Percentiles rank a stretch among this genome's conserved stretches.
Evolutionary conservation across 148 eudicot genomes (phyloP).

Genomic region (Arctostaphylos glauca): DNA sequence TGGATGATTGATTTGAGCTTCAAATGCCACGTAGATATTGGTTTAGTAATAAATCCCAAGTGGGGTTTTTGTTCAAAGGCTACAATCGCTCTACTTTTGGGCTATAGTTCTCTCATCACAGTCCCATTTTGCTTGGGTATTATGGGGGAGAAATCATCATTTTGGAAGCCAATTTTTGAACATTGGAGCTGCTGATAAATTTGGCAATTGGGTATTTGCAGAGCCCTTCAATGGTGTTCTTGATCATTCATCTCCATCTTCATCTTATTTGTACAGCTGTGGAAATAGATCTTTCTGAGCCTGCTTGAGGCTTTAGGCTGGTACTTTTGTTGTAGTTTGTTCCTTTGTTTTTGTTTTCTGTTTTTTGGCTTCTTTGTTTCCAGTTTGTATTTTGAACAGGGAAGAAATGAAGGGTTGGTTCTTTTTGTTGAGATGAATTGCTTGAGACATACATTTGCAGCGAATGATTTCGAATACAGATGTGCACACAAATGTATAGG

Average conservation of each 20-base stretch:
- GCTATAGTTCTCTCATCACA: neutral
- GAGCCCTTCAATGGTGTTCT: conserved; percentile 4
- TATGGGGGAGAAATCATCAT: neutral
- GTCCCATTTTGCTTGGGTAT: neutral
- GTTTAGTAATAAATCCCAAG: neutral
- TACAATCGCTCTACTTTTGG: neutral
- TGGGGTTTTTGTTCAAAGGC: conserved; percentile 1
- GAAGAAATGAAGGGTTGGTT: neutral
- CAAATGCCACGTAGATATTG: neutral
- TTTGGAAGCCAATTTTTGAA: neutral
- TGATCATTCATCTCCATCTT: neutral
- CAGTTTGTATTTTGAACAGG: neutral
- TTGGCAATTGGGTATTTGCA: neutral
- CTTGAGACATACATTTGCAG: neutral
- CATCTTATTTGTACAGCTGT: neutral
- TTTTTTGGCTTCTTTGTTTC: neutral
- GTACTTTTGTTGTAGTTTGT: neutral
- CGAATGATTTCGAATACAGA: too few relatives aligned
- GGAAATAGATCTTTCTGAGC: neutral
- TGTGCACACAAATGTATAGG: too few relatives aligned
- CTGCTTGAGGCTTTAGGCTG: neutral
- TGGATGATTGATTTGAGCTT: neutral
- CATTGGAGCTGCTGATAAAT: neutral
- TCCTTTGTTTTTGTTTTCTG: neutral
- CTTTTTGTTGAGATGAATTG: neutral